Percentiles rank a stretch among this genome's conserved stretches.
phyloP scores from a whole-genome alignment of 2,329 filamentous ascomycete species.

The Aspergillus floridensis region DNA sequence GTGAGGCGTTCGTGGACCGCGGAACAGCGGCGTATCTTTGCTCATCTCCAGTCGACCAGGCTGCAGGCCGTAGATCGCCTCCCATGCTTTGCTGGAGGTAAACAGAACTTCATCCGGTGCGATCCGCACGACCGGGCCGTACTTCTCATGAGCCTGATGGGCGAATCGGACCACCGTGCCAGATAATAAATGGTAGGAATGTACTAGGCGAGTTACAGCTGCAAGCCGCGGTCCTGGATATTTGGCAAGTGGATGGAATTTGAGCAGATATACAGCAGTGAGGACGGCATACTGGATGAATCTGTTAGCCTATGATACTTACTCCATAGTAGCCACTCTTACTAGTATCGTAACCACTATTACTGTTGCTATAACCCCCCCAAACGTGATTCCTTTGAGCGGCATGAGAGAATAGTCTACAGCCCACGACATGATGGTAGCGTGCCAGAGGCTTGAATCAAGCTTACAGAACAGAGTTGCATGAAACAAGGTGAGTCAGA shows the following conservation, averaged over 20 bases:
- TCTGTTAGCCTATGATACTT: background rate
- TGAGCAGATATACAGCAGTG: background rate
- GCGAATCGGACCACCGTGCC: background rate
- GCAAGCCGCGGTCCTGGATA: background rate
- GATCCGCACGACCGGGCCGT: background rate
- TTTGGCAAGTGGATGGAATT: background rate
- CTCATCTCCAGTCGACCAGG: slow-evolving; percentile 2
- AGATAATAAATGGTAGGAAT: background rate
- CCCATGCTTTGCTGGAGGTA: background rate
- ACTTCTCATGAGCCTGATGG: background rate
- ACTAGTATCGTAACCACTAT: background rate
- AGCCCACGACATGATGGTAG: background rate
- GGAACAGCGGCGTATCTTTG: slow-evolving; percentile 2
- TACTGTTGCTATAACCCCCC: background rate
- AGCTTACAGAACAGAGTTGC: no score
- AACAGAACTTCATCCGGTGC: background rate
- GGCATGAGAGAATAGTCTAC: background rate
- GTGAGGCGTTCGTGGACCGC: background rate
- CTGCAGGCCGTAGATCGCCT: background rate
- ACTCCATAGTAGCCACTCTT: background rate
- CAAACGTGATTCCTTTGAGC: background rate
- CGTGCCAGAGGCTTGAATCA: no score
- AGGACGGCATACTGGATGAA: background rate
- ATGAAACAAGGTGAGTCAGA: no score
- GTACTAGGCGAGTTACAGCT: background rate